Conservation (phyloP, 257 asterid genomes). For the Gynochthodes officinalis region DNA sequence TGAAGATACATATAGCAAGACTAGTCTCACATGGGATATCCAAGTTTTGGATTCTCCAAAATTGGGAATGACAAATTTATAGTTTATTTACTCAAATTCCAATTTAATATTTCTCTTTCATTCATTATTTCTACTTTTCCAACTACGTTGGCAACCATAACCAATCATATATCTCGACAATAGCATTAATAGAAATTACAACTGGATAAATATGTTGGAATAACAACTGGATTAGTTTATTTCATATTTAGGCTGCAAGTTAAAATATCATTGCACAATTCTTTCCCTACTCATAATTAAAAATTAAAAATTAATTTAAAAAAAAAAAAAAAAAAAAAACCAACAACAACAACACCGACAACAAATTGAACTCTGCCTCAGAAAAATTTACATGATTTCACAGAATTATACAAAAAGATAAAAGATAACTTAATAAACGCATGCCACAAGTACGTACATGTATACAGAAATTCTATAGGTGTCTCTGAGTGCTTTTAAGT, state of each 20-base stretch:
- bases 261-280: not conserved
- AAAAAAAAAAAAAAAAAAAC: no score
- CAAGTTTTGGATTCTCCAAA: not conserved
- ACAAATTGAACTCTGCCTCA: no score
- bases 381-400: not conserved
- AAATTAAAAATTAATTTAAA: no score
- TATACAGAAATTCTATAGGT: no score
- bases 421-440: not conserved
- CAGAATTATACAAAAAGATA: not conserved
- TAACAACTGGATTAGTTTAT: not conserved
- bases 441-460: not conserved
- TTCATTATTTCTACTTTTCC: not conserved
- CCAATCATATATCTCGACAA: not conserved
- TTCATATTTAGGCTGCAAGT: no score
- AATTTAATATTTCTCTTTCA: not conserved
- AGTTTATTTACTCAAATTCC: not conserved
- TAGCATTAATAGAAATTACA: not conserved
- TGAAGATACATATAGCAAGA: not conserved
- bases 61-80: not conserved
- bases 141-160: not conserved
- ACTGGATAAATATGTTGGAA: no score
- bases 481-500: not conserved
- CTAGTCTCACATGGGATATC: not conserved
- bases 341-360: no score
- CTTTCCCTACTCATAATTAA: not conserved